Base-by-base conservation (phyloP, 805 yeast species). In the Candida tibetensis region DNA sequence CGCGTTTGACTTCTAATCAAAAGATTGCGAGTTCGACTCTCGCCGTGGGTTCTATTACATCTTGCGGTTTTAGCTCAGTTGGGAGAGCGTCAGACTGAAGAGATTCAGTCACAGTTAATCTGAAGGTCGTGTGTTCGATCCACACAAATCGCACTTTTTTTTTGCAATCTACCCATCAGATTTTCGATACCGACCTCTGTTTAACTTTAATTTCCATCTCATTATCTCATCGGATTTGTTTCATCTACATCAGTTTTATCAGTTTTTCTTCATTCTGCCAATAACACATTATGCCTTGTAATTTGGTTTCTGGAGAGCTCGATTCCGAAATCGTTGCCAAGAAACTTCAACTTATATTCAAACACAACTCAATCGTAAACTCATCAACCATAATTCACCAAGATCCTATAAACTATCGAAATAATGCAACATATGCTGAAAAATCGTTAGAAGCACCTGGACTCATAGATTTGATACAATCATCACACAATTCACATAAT, bases 101-200 rank as follows among this genome's bases (percentile, higher is more conserved):
- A 41, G 36, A 41, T 44, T 44, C 48, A 41, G 48, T 44, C 56
- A 46, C 54, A 55, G 55, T 49, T 53, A 52, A 79, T 80, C 85
- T 81, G 85, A 76, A 82, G 88, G 87, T 81, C 85, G 82, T 79
- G 86, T 78, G 86, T 82, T 81, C 86, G 82, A 81, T 79, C 86
- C 87, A 78, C 86, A 79, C 77, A 76, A 38, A 41, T 38, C 45
- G 42, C 45, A 37, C 26, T 14, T 22, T 27, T 38, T 41, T 38
- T 36, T 32, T 13, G 4, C 26, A 34, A n/a, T n/a, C n/a, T n/a
- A n/a, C 25, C 7, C 25, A 7, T 21, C 25, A 7, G 25, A 10
- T 7, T 7, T 21, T 21, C 25, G 25, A 21, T n/a, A n/a, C 25
- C 25, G 7, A 10, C 9, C 25, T 21, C 25, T 10, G 7, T 21